Evolutionary conservation across 345 rosid genomes (phyloP).

Genomic region (Corchorus capsularis): DNA sequence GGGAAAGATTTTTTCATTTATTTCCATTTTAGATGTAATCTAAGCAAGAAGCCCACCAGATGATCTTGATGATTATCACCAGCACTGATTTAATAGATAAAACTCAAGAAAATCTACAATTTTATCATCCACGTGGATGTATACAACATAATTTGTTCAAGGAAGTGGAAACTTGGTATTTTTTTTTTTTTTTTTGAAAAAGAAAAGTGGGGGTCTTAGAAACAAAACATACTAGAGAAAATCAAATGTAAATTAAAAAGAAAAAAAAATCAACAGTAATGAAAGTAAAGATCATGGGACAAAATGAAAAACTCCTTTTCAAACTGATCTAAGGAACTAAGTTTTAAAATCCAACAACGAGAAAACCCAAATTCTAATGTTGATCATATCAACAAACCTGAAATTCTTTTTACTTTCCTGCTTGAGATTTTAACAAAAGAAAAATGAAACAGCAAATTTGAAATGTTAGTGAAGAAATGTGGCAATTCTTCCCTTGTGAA

Average conservation of each 20-base stretch:
- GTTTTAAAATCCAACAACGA: neutral
- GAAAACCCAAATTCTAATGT: neutral
- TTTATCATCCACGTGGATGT: too few species aligned
- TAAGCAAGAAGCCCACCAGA: neutral
- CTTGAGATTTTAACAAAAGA: too few species aligned
- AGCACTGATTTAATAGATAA: neutral
- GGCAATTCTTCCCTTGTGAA: neutral
- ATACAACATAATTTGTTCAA: too few species aligned
- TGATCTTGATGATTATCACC: neutral
- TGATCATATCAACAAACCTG: too few species aligned
- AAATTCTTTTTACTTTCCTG: too few species aligned
- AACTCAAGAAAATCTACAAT: neutral
- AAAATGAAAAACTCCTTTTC: neutral
- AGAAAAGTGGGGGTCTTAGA: neutral
- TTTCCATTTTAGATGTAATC: neutral
- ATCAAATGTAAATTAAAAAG: neutral
- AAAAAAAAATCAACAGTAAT: neutral
- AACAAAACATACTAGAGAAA: neutral
- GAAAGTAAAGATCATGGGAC: neutral
- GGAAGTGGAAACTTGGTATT: too few species aligned
- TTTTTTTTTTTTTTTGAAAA: too few species aligned
- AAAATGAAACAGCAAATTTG: neutral
- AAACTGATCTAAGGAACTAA: constrained; percentile 4
- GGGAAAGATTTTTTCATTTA: neutral
- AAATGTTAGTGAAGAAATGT: neutral